Percentiles rank a stretch among this genome's conserved stretches.
Evolutionary conservation across 768 basidiomycete genomes (phyloP).

Genomic region (Xerocomus brunneocitrinus): DNA sequence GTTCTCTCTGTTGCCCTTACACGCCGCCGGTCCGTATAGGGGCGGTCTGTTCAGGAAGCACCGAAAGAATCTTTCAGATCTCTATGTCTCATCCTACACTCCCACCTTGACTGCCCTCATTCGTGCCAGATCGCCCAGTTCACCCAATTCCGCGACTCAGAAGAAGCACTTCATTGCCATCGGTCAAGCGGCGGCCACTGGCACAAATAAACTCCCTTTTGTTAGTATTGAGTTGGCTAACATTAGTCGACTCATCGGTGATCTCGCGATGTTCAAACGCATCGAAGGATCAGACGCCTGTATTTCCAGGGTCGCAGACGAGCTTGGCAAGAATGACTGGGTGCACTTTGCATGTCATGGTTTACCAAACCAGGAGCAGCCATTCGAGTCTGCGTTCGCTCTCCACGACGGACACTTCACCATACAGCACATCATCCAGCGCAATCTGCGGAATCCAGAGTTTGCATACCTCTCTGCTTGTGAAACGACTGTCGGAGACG

Average conservation of each 20-base stretch:
- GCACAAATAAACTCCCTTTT: neutral
- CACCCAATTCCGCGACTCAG: neutral
- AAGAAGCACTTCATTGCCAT: neutral
- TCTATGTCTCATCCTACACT: neutral
- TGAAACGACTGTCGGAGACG: neutral
- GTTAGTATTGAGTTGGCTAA: neutral
- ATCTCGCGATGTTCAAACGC: neutral
- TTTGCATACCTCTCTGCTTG: neutral
- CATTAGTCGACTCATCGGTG: neutral
- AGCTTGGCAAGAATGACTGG: neutral
- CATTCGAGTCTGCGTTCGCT: neutral
- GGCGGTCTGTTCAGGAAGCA: neutral
- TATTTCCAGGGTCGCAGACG: neutral
- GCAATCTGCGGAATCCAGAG: neutral
- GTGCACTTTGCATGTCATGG: neutral
- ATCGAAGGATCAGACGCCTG: neutral
- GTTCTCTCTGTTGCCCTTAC: neutral
- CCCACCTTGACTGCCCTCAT: neutral
- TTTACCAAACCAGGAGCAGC: neutral
- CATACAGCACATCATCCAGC: neutral
- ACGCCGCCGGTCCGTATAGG: neutral
- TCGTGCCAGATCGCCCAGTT: neutral
- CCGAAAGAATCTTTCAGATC: neutral
- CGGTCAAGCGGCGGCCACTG: neutral
- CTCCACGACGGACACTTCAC: neutral